Percentiles rank a stretch among this genome's conserved stretches.
phyloP scores from a whole-genome alignment of 441 rosid genomes.

The Adansonia rubrostipa region DNA sequence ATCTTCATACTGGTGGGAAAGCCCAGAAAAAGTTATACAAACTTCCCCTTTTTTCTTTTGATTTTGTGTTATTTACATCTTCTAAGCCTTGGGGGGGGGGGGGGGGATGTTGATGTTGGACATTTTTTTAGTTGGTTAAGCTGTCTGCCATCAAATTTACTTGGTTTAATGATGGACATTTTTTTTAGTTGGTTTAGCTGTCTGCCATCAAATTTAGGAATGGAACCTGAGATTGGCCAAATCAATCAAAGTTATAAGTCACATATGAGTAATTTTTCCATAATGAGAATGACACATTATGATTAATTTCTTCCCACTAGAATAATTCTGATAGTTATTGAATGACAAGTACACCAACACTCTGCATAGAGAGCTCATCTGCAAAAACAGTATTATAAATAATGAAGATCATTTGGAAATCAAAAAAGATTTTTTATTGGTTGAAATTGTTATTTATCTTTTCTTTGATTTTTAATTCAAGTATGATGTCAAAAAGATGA shows the following conservation, averaged over 20 bases:
- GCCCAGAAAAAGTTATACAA: not conserved
- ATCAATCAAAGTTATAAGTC: not conserved
- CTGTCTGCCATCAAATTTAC: too few species aligned
- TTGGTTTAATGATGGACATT: too few species aligned
- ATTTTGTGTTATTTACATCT: not conserved
- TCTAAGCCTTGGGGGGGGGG: not conserved
- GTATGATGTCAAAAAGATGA: not conserved
- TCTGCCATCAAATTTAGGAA: not conserved
- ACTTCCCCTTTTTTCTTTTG: not conserved
- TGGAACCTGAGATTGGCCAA: not conserved
- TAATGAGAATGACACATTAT: not conserved
- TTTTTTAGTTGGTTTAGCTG: not conserved
- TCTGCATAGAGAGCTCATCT: not conserved
- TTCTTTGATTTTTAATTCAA: not conserved
- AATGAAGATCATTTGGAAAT: not conserved
- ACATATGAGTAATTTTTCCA: not conserved
- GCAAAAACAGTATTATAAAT: not conserved
- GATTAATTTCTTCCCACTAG: not conserved
- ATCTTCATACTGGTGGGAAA: not conserved
- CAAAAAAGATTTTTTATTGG: not conserved
- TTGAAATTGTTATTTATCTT: not conserved
- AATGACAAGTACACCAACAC: not conserved
- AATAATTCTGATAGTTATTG: not conserved
- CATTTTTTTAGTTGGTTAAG: too few species aligned
- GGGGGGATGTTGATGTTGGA: not conserved